Percentiles rank a stretch among this genome's conserved stretches.
phyloP scores from a whole-genome alignment of 306 rosid species.

The Pyrus pyrifolia region DNA sequence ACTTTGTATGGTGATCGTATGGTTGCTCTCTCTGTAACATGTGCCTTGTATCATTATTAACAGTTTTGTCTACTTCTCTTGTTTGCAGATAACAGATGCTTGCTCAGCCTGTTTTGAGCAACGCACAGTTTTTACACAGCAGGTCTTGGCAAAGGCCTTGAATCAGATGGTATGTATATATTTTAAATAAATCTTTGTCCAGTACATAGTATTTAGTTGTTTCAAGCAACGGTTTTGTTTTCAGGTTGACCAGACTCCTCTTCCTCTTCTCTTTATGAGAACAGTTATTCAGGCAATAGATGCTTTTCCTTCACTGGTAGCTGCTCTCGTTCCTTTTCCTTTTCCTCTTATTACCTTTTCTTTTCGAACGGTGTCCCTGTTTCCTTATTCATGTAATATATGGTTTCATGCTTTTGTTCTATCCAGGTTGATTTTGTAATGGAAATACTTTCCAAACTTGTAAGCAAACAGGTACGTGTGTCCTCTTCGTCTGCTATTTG shows the following conservation, averaged over 20 bases:
- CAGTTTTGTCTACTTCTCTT: constrained; percentile 18
- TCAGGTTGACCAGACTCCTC: constrained; percentile 91
- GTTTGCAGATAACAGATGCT: constrained; percentile 84
- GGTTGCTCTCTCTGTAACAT: background rate
- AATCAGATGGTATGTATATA: constrained; percentile 64
- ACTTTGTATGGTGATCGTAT: background rate
- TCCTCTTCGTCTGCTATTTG: background rate
- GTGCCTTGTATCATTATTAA: background rate
- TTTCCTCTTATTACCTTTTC: background rate
- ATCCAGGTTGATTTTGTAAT: constrained; percentile 96
- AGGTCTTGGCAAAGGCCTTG: constrained; percentile 95
- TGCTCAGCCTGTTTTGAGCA: constrained; percentile 99
- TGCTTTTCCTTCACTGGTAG: constrained; percentile 92
- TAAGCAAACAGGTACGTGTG: constrained; percentile 64
- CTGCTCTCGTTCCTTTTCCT: background rate
- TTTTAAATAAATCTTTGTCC: background rate
- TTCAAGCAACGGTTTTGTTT: constrained; percentile 12
- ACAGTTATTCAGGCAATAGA: constrained; percentile 97
- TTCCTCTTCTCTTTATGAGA: constrained; percentile 98
- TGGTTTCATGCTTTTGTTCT: constrained; percentile 15
- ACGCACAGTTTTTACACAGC: constrained; percentile 95
- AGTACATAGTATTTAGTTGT: background rate
- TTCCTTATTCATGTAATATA: background rate
- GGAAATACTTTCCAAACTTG: constrained; percentile 96
- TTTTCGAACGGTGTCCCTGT: background rate